phyloP scores from a whole-genome alignment of 306 rosid genomes.

The Prunus davidiana region DNA sequence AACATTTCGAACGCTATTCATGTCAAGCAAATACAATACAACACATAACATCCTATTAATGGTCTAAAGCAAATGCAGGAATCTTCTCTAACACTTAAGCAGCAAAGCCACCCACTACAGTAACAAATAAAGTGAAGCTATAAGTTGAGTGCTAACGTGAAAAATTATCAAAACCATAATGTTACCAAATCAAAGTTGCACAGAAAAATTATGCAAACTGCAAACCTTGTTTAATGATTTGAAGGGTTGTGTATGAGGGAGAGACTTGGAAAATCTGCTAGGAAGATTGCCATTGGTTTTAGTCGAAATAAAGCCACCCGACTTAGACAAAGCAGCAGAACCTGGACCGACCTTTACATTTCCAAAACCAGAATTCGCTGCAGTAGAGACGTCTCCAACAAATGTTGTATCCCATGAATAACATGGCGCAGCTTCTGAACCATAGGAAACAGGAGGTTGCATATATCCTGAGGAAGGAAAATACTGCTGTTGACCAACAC shows the following conservation, averaged over 20 bases:
- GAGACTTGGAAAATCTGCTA: conserved; percentile 32
- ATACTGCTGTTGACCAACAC: conserved; percentile 43
- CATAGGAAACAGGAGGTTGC: conserved; percentile 45
- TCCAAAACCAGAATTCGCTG: conserved; percentile 23
- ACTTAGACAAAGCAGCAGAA: conserved; percentile 32
- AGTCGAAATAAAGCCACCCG: conserved; percentile 29
- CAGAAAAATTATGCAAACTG: conserved; percentile 12
- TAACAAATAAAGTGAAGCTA: not conserved
- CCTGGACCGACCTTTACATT: conserved; percentile 28
- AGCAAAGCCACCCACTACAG: not conserved
- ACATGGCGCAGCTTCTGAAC: conserved; percentile 50
- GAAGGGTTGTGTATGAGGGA: conserved; percentile 25
- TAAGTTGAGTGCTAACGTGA: not conserved
- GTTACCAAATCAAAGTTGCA: not conserved
- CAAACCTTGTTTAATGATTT: conserved; percentile 48
- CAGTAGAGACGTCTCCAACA: conserved; percentile 34
- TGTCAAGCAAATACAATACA: not conserved
- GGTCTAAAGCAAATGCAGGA: not conserved
- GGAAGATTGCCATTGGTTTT: conserved; percentile 31
- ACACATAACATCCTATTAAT: not conserved
- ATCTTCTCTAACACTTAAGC: not conserved
- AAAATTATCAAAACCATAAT: not conserved
- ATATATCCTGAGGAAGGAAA: conserved; percentile 43
- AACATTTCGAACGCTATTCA: not conserved
- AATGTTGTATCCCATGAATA: conserved; percentile 37